Evolutionary conservation across 192 early-diverging fungal species (phyloP).

Genomic region (Backusella psychrophila): DNA sequence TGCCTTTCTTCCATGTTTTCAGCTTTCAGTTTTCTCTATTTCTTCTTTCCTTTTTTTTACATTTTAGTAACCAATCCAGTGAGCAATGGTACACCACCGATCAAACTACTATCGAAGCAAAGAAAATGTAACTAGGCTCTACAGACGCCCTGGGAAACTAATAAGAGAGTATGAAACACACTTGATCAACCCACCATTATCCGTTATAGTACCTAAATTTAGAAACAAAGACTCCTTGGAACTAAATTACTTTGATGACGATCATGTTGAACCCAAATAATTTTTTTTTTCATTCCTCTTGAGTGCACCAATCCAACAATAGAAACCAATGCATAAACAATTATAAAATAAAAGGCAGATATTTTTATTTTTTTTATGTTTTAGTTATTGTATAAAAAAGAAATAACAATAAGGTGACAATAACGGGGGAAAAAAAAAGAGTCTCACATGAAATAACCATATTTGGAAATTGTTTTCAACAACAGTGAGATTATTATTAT

Average conservation of each 20-base stretch:
- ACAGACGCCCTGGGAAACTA: neutral
- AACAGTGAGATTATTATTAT: neutral
- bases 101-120: neutral
- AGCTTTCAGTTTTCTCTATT: neutral
- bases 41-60: neutral
- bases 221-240: neutral
- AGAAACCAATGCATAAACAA: neutral
- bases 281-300: neutral
- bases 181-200: neutral
- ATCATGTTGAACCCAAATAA: neutral
- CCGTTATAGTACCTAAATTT: neutral
- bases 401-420: neutral
- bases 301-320: neutral
- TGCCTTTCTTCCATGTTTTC: neutral
- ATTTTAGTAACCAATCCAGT: neutral
- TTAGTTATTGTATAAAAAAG: neutral
- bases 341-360: neutral
- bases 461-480: conserved; percentile 4
- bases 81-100: neutral
- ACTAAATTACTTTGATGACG: neutral
- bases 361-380: neutral
- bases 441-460: neutral
- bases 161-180: neutral
- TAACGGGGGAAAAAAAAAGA: neutral
- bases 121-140: neutral